Evolutionary conservation across 2,329 filamentous ascomycete genomes (phyloP), one percentile per base, ranked within the genome.

Genomic region (Macrophomina pseudophaseolina): DNA sequence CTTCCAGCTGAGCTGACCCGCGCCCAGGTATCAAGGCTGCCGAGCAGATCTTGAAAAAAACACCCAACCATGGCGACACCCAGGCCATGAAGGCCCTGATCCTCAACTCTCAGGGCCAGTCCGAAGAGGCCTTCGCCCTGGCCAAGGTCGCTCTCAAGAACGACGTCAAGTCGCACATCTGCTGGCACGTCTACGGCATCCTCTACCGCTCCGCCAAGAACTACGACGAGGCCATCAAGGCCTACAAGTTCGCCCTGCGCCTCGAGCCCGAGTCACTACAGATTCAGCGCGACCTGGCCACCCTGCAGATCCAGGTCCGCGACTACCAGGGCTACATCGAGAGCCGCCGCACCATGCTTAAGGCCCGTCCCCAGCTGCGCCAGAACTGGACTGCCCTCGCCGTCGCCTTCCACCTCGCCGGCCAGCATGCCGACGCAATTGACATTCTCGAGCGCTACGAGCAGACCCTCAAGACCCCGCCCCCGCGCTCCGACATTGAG

Each of bases 41-140:
- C 72, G 95, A 99, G 78, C 92, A 97, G 81, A 97, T 99, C 77
- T 88, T 99, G 71, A 92, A 91, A 79, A 98, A 97, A 81, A 90
- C 91, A 76, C 92, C 94, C 49, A 95, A 93, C 74, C 95, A 99
- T 90, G 96, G 94, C 76, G 96, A 99, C 79, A 99, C 95, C 30
- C 91, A 96, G 82, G 96, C 95, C 65, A 99, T 99, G 95, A 99
- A 99, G 83, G 94, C 95, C 66, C 85, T 99, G 72, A 97, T 98
- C 72, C 88, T 98, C 80, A 98, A 97, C 79, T 90, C 91, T 52
- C 91, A 94, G 80, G 93, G 93, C 72, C 94, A 97, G 81, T 90
- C 90, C 35, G 93, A 97, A 67, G 95, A 99, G 81, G 96, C 96
- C 0, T 99, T 99, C 78, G 88, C 90, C 53, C 86, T 99, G 68